phyloP scores from a whole-genome alignment of 1,284 basidiomycete genomes.

The Blastosporella zonata region DNA sequence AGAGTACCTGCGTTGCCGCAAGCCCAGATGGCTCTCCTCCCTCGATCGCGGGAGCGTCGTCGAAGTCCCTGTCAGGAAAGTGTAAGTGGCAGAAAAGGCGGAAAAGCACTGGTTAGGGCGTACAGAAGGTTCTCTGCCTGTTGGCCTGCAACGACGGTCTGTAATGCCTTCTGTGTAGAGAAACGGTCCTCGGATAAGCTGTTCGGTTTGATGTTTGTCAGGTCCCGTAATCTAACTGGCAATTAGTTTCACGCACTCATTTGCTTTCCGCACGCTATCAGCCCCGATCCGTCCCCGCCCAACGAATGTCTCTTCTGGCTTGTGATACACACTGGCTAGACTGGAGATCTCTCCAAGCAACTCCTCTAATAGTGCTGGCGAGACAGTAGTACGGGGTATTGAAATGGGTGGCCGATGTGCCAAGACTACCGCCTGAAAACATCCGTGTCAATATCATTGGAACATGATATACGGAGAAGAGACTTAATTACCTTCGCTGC shows the following conservation, averaged over 20 bases:
- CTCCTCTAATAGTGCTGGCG: constrained; percentile 90
- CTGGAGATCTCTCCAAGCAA: constrained; percentile 85
- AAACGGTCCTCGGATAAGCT: constrained; percentile 62
- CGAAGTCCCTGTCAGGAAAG: constrained; percentile 60
- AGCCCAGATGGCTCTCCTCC: constrained; percentile 69
- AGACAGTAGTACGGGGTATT: constrained; percentile 86
- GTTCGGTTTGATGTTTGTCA: constrained; percentile 7
- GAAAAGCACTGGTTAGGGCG: constrained; percentile 17
- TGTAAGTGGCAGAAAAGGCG: constrained; percentile 7
- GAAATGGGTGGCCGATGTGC: constrained; percentile 91
- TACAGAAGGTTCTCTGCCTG: constrained; percentile 90
- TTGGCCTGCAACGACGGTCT: constrained; percentile 87
- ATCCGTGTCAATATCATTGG: constrained; percentile 1
- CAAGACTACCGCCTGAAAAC: constrained; percentile 79
- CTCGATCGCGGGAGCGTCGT: constrained; percentile 63
- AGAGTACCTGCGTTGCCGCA: constrained; percentile 70
- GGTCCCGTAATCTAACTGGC: constrained; percentile 5
- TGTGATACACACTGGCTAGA: constrained; percentile 93
- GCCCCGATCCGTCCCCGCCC: constrained; percentile 83
- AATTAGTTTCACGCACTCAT: constrained; percentile 59
- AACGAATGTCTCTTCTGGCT: constrained; percentile 90
- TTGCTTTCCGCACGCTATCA: constrained; percentile 71
- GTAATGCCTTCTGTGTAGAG: constrained; percentile 79
- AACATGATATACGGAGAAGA: neutral
- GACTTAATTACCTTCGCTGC: constrained; percentile 77